These are phyloP conservation scores for Pseudopithomyces maydicus DNA, from an alignment of 2,329 filamentous ascomycete genomes.

Conservation along the genomic window DNA sequence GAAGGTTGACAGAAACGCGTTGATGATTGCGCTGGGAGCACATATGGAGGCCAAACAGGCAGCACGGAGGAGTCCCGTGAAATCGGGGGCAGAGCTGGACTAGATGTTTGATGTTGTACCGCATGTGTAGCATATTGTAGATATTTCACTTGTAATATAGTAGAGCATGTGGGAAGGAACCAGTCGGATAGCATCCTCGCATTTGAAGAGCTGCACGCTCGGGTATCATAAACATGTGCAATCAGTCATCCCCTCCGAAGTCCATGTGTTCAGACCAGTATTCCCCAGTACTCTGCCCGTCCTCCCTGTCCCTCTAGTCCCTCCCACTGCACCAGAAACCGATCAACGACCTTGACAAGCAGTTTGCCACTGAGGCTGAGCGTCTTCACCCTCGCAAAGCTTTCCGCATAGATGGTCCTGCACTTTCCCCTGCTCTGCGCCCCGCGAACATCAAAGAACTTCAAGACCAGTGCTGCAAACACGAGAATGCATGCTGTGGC, in stretches of 20 bases:
- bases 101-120: slow-evolving; percentile 16
- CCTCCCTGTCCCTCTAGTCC: slow-evolving; percentile 56
- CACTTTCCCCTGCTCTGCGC: slow-evolving; percentile 58
- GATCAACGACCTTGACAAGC: slow-evolving; percentile 72
- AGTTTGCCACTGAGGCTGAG: slow-evolving; percentile 85
- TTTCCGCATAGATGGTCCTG: slow-evolving; percentile 85
- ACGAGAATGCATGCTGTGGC: slow-evolving; percentile 83
- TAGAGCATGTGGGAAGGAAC: not conserved
- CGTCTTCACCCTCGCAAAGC: slow-evolving; percentile 82
- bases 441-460: slow-evolving; percentile 54
- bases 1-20: slow-evolving; percentile 36
- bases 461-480: slow-evolving; percentile 60
- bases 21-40: slow-evolving; percentile 49
- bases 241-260: not conserved
- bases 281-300: slow-evolving; percentile 50
- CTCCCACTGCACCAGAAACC: slow-evolving; percentile 83
- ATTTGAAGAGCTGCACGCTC: not conserved
- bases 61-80: slow-evolving; percentile 13
- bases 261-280: slow-evolving; percentile 38
- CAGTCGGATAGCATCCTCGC: not conserved
- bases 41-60: slow-evolving; percentile 40
- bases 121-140: slow-evolving; percentile 24
- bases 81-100: slow-evolving; percentile 9
- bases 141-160: slow-evolving; percentile 20
- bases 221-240: slow-evolving; percentile 12